phyloP scores from a whole-genome alignment of 352 stramenopile genomes.

The Globisporangium lucens region DNA sequence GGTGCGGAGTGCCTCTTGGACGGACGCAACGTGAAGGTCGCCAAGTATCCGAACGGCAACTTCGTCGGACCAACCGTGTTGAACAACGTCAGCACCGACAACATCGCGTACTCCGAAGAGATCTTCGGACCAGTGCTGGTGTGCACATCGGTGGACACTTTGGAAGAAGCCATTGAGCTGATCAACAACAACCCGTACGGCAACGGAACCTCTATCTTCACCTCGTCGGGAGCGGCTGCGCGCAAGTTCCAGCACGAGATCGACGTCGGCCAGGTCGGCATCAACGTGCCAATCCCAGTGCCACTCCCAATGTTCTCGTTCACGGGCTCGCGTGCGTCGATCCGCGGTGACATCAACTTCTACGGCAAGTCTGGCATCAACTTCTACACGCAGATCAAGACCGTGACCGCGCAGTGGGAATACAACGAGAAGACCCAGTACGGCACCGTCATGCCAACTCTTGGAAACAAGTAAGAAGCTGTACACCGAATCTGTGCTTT shows the following conservation, averaged over 20 bases:
- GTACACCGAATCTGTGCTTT: background rate
- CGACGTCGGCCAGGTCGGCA: slow-evolving; percentile 95
- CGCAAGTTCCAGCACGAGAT: slow-evolving; percentile 97
- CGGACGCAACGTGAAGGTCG: slow-evolving; percentile 85
- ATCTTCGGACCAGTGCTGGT: slow-evolving; percentile 97
- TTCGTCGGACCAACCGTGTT: slow-evolving; percentile 95
- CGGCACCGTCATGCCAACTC: slow-evolving; percentile 91
- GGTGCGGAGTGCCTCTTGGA: slow-evolving; percentile 91
- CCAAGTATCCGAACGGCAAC: slow-evolving; percentile 94
- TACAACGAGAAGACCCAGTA: slow-evolving; percentile 89
- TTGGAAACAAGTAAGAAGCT: slow-evolving; percentile 55
- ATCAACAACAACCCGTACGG: slow-evolving; percentile 97
- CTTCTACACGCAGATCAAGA: slow-evolving; percentile 99
- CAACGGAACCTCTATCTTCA: slow-evolving; percentile 98
- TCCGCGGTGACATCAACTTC: slow-evolving; percentile 97
- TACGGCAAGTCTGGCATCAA: slow-evolving; percentile 95
- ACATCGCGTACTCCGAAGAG: slow-evolving; percentile 93
- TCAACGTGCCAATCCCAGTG: slow-evolving; percentile 97
- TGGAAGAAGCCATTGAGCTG: slow-evolving; percentile 95
- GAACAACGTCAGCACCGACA: slow-evolving; percentile 75
- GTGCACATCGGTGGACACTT: slow-evolving; percentile 88
- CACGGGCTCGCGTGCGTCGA: slow-evolving; percentile 93
- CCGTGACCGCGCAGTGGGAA: slow-evolving; percentile 96
- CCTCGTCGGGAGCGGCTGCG: slow-evolving; percentile 88
- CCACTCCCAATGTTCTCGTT: slow-evolving; percentile 98